phyloP scores from a whole-genome alignment of 257 asterid species.

The Thymus mandschuricus region DNA sequence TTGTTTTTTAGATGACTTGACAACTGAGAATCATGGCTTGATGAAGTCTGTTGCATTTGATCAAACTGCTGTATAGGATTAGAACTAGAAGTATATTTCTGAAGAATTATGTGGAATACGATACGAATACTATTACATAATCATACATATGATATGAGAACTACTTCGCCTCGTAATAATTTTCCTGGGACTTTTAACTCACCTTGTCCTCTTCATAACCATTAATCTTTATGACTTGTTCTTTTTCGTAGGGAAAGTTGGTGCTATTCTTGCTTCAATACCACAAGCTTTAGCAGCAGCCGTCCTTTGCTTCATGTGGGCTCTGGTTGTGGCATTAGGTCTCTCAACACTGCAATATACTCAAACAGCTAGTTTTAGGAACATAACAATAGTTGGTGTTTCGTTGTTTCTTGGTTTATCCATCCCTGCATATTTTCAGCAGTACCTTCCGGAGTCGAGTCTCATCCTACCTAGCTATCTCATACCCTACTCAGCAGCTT shows the following conservation, averaged over 20 bases:
- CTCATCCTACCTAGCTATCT: constrained; percentile 83
- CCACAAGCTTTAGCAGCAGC: constrained; percentile 98
- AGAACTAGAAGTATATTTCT: no score
- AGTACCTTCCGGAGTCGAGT: constrained; percentile 74
- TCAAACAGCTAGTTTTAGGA: constrained; percentile 76
- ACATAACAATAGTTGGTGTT: constrained; percentile 81
- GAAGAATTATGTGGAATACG: no score
- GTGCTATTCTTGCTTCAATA: constrained; percentile 94
- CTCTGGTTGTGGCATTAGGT: constrained; percentile 77
- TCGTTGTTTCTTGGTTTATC: constrained; percentile 94
- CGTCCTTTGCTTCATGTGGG: constrained; percentile 91
- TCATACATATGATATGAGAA: no score
- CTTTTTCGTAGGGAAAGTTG: constrained; percentile 73
- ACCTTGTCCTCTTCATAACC: neutral
- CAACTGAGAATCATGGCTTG: no score
- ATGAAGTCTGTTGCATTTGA: no score
- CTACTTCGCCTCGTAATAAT: no score
- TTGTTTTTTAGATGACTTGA: no score
- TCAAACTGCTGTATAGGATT: no score
- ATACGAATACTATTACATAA: no score
- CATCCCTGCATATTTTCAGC: constrained; percentile 88
- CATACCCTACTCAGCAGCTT: constrained; percentile 89
- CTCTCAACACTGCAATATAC: constrained; percentile 79
- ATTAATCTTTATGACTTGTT: constrained; percentile 20
- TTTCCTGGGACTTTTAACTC: neutral